A percentile compares a stretch with the other conserved stretches of the same genome.
These are phyloP conservation scores for Brasenia schreberi DNA, from an alignment of 164 flowering plant species.

Conservation along the genomic window DNA sequence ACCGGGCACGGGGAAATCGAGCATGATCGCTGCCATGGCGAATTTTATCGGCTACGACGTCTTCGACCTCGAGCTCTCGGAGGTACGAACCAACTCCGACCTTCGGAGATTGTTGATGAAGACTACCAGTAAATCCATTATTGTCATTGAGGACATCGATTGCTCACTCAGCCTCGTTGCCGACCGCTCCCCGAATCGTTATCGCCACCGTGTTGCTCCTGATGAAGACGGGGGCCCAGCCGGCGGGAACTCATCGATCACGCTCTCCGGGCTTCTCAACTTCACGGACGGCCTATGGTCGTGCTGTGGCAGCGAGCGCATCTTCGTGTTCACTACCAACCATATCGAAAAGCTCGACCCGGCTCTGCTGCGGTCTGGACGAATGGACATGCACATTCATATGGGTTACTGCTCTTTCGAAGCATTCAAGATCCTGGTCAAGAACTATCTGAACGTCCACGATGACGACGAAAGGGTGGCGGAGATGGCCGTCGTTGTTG, in stretches of 20 bases:
- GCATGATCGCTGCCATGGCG: constrained; percentile 90
- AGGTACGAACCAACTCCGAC: constrained; percentile 61
- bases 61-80: constrained; percentile 69
- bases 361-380: constrained; percentile 70
- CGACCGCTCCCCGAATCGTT: constrained; percentile 21
- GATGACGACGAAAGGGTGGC: constrained; percentile 18
- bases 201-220: constrained; percentile 5
- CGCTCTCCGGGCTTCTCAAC: constrained; percentile 74
- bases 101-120: constrained; percentile 61
- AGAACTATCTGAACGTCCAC: constrained; percentile 45
- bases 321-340: constrained; percentile 89
- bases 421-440: constrained; percentile 52
- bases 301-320: constrained; percentile 83
- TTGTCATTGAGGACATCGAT: constrained; percentile 83
- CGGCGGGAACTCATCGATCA: constrained; percentile 33
- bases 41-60: constrained; percentile 60
- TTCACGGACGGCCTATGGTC: constrained; percentile 94
- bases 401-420: constrained; percentile 58
- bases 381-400: constrained; percentile 84
- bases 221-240: constrained; percentile 10
- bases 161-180: constrained; percentile 45
- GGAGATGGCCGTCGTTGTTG: constrained; percentile 32
- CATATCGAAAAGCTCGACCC: constrained; percentile 83
- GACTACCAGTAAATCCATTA: constrained; percentile 63
- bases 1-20: constrained; percentile 78